phyloP scores from a whole-genome alignment of 129 eudicot species.

The Flaveria linearis region DNA sequence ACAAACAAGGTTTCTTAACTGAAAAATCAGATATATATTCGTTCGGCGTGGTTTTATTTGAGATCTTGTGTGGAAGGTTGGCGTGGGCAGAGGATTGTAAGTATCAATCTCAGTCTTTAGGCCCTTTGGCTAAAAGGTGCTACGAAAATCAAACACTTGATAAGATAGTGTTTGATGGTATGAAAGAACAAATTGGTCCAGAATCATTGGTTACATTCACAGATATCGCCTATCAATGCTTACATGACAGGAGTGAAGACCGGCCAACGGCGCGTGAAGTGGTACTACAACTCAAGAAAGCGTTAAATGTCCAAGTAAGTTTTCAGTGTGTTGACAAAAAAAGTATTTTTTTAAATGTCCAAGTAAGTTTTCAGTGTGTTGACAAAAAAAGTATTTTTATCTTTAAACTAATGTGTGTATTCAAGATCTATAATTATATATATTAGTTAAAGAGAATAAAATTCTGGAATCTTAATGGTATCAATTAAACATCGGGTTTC shows the following conservation, averaged over 20 bases:
- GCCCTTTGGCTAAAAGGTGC: background rate
- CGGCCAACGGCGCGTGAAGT: background rate
- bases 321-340: background rate
- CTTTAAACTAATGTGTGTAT: background rate
- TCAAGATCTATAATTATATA: background rate
- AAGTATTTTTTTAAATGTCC: background rate
- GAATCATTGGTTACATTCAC: background rate
- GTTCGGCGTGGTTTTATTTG: slow-evolving; percentile 3
- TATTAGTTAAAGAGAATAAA: too few species aligned
- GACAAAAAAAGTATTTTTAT: background rate
- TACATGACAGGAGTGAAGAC: background rate
- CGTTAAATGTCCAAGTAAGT: background rate
- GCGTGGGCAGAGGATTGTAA: background rate
- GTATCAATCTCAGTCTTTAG: background rate
- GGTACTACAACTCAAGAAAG: background rate
- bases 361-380: background rate
- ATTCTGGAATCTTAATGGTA: too few species aligned
- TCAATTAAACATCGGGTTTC: background rate
- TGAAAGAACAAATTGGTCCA: background rate
- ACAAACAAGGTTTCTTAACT: background rate
- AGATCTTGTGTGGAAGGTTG: background rate
- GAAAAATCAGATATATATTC: slow-evolving; percentile 7
- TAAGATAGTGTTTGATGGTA: background rate
- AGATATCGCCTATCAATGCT: background rate
- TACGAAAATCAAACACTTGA: background rate